These are phyloP conservation scores for Phytophthora aleatoria DNA, from an alignment of 352 stramenopile genomes.

Conservation along the genomic window DNA sequence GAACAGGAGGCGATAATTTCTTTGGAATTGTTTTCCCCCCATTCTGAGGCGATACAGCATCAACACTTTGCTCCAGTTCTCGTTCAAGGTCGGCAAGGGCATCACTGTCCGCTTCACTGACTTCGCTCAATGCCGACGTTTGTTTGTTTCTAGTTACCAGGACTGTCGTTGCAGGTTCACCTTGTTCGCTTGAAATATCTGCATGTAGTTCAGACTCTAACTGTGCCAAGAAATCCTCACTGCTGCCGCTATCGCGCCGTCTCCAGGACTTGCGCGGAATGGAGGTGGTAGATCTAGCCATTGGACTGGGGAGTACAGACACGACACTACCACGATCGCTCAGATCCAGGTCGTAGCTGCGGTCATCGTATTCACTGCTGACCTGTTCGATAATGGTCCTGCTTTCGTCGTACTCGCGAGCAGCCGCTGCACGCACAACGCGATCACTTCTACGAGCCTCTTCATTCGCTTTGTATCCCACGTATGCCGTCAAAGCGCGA, in stretches of 20 bases:
- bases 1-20: slow-evolving; percentile 1
- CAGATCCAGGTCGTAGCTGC: slow-evolving; percentile 13
- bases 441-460: slow-evolving; percentile 22
- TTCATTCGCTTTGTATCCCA: slow-evolving; percentile 34
- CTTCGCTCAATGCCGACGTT: slow-evolving; percentile 4
- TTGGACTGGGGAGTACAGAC: slow-evolving; percentile 12
- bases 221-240: slow-evolving; percentile 29
- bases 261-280: neutral
- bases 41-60: slow-evolving; percentile 5
- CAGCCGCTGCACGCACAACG: slow-evolving; percentile 24
- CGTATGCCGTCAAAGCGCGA: slow-evolving; percentile 23
- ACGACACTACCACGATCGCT: slow-evolving; percentile 15
- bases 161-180: neutral
- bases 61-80: slow-evolving; percentile 40
- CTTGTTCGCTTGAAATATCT: slow-evolving; percentile 20
- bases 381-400: slow-evolving; percentile 5
- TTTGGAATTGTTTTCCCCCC: neutral
- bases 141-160: slow-evolving; percentile 3
- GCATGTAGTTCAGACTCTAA: slow-evolving; percentile 33
- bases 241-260: slow-evolving; percentile 12
- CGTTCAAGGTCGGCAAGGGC: slow-evolving; percentile 52
- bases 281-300: slow-evolving; percentile 7
- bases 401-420: slow-evolving; percentile 21
- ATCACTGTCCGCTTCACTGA: slow-evolving; percentile 38
- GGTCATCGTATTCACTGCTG: slow-evolving; percentile 10